phyloP scores from a whole-genome alignment of 306 rosid genomes.

The Cucumis cinereus region DNA sequence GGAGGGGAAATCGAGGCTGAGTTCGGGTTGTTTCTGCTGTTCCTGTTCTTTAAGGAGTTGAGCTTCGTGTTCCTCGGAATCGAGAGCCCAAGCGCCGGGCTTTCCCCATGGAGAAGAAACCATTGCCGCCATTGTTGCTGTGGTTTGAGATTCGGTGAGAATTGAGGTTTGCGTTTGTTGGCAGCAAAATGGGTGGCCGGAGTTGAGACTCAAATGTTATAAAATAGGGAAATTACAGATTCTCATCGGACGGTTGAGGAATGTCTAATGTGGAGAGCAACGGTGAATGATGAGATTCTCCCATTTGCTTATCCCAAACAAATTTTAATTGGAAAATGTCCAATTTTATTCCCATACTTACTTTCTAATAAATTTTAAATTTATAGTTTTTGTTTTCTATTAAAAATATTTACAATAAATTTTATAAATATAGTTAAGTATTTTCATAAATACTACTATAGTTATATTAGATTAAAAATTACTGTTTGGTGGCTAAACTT shows the following conservation, averaged over 20 bases:
- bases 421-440: no score
- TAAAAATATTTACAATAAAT: no score
- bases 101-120: slow-evolving; percentile 80
- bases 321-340: no score
- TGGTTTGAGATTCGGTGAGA: background rate
- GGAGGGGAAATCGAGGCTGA: slow-evolving; percentile 61
- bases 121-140: slow-evolving; percentile 69
- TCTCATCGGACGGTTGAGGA: background rate
- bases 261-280: background rate
- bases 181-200: background rate
- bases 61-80: slow-evolving; percentile 59
- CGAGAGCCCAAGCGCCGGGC: slow-evolving; percentile 94
- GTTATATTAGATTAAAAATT: no score
- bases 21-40: background rate
- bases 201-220: background rate
- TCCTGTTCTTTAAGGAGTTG: slow-evolving; percentile 24
- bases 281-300: background rate
- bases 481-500: no score
- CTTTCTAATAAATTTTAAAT: no score
- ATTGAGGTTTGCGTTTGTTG: background rate
- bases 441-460: no score
- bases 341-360: no score
- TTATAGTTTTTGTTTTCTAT: no score
- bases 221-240: background rate
- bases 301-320: background rate